phyloP scores from a whole-genome alignment of 495 filamentous ascomycete genomes.

The Gamarada debralockiae region DNA sequence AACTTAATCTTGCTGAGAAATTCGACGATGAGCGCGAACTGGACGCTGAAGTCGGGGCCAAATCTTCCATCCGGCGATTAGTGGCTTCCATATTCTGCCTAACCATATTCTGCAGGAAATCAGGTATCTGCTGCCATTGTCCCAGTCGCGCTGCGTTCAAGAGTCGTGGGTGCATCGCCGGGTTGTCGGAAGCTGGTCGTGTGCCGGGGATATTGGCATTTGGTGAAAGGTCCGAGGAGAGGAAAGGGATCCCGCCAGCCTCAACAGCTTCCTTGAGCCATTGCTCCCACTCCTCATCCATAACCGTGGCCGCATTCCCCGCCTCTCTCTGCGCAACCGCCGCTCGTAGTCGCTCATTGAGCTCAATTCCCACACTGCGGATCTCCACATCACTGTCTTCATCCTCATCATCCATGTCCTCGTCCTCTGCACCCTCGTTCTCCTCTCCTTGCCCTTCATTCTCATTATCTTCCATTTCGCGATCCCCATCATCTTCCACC shows the following conservation, averaged over 20 bases:
- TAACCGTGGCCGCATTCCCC: constrained; percentile 55
- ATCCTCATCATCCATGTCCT: constrained; percentile 36
- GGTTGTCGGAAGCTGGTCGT: constrained; percentile 32
- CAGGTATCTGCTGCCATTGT: constrained; percentile 47
- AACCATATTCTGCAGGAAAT: constrained; percentile 43
- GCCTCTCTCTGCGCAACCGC: constrained; percentile 61
- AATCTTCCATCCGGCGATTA: constrained; percentile 8
- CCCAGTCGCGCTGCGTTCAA: constrained; percentile 39
- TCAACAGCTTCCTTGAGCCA: constrained; percentile 82
- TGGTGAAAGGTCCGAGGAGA: constrained; percentile 25
- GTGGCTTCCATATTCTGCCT: constrained; percentile 27
- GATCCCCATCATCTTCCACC: constrained; percentile 25
- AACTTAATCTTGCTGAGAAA: constrained; percentile 1
- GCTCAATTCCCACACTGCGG: constrained; percentile 61
- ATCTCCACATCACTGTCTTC: constrained; percentile 65
- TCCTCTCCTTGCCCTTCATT: no score
- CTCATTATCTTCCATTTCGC: constrained; percentile 33
- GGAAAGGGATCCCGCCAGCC: constrained; percentile 42
- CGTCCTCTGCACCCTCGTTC: background rate
- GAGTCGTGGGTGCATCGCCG: constrained; percentile 34
- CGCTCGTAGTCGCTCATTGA: constrained; percentile 70
- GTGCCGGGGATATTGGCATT: constrained; percentile 27
- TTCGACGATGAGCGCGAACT: constrained; percentile 1
- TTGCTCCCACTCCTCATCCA: constrained; percentile 81
- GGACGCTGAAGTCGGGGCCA: background rate